Base-by-base conservation (phyloP, 305 asterid species). In the Fraxinus floribunda region DNA sequence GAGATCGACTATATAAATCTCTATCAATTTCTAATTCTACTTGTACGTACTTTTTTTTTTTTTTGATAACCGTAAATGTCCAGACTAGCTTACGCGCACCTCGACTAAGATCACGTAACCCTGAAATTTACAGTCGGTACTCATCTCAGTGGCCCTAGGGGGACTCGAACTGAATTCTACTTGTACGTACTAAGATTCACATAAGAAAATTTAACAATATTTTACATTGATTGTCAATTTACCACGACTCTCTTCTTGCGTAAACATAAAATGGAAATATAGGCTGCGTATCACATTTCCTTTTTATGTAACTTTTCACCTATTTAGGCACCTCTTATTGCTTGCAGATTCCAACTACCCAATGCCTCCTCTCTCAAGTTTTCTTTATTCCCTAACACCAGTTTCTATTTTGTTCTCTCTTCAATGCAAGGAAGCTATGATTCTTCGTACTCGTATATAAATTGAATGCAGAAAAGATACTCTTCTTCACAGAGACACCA, bases 261-360 rank as follows among this genome's bases (percentile, higher is more conserved):
- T 18, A 26, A 71, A 32, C 41, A 1, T 7, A 62, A 22, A 22
- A 22, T 62, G 46, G 13, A 72, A 34, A 72, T 29, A 30, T 68
- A 30, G 44, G 22, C 76, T 0, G 11, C 5, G 36, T 3, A 32
- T 32, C 26, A 5, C 46, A 32, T 72, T 72, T 5, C 76, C 76
- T 34, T 72, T 32, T 30, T 16, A 68, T 32, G 1, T 62, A 30
- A 68, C 75, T 68, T 29, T 52, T 34, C 36, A 20, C 78, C 83
- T 79, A 71, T 79, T 79, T 70, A 4, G 68, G 83, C 83, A 79
- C 83, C 83, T 79, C 83, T 52, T 70, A 57, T 79, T 79, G 83
- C 83, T 79, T 79, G 83, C 70, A 70, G 83, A 24, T 15, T 46
- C 78, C 70, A 79, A 68, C 82, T 66, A 79, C 78, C 83, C 70